These are phyloP conservation scores for Lactarius vividus DNA, from an alignment of 768 basidiomycete genomes.

Conservation along the genomic window DNA sequence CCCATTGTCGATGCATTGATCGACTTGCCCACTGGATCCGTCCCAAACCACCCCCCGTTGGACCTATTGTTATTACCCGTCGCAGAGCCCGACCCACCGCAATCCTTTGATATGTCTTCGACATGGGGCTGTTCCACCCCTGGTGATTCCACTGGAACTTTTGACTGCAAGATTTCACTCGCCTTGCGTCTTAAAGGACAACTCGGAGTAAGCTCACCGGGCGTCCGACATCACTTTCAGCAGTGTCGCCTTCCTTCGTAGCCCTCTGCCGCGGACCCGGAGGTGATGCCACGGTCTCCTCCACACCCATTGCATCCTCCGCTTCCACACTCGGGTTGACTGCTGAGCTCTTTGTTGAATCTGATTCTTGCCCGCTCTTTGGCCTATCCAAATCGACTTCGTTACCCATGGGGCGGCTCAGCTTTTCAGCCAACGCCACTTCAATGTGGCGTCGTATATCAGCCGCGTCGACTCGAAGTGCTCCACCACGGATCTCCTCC, in stretches of 20 bases:
- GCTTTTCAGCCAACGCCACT: background rate
- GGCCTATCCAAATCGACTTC: background rate
- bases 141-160: background rate
- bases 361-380: too few relatives aligned
- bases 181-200: background rate
- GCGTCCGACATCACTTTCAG: background rate
- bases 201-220: background rate
- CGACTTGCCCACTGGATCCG: background rate
- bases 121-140: background rate
- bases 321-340: background rate
- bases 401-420: background rate
- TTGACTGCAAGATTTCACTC: background rate
- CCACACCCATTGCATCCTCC: background rate
- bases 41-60: too few relatives aligned
- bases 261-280: background rate
- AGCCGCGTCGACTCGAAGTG: background rate
- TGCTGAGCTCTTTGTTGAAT: background rate
- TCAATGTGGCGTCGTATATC: background rate
- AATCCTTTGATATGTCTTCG: too few relatives aligned
- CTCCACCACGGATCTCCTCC: conserved; percentile 14
- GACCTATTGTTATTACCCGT: too few relatives aligned
- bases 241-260: background rate
- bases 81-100: background rate
- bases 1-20: conserved; percentile 12
- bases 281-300: background rate